Conservation (phyloP, 2,329 filamentous ascomycete species). For the Alternaria triticimaculans region DNA sequence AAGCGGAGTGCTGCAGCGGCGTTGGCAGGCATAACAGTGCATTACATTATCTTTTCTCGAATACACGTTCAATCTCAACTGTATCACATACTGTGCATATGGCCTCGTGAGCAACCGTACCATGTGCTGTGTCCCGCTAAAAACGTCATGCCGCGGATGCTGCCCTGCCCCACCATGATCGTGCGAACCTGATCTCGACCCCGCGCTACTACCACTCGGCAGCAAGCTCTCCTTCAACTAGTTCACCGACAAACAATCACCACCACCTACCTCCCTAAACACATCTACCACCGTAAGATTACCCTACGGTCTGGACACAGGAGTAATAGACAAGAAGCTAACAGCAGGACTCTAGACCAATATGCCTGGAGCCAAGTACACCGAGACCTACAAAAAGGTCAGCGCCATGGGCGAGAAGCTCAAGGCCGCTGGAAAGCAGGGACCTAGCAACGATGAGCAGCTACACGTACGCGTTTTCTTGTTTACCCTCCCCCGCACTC, state of each 20-base stretch:
- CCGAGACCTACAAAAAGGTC: conserved; percentile 40
- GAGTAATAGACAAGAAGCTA: neutral
- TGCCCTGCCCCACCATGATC: conserved; percentile 15
- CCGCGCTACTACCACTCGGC: conserved; percentile 10
- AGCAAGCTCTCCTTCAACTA: neutral
- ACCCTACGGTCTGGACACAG: neutral
- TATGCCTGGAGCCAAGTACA: conserved; percentile 42
- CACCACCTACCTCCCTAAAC: neutral
- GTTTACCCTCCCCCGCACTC: neutral
- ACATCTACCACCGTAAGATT: neutral
- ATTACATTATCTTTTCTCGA: neutral
- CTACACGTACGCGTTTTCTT: conserved; percentile 57
- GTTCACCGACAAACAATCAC: neutral
- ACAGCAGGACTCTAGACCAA: conserved; percentile 2
- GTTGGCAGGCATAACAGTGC: neutral
- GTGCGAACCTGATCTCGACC: conserved; percentile 16
- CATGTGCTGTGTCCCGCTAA: neutral
- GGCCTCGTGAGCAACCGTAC: neutral
- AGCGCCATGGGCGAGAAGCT: conserved; percentile 41
- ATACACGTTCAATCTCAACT: neutral
- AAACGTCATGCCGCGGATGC: conserved; percentile 17
- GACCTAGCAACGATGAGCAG: conserved; percentile 43
- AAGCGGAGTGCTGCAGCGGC: neutral
- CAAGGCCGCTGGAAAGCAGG: conserved; percentile 33
- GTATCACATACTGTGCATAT: neutral